phyloP scores from a whole-genome alignment of 805 yeast genomes.

The Nakazawaea ishiwadae region DNA sequence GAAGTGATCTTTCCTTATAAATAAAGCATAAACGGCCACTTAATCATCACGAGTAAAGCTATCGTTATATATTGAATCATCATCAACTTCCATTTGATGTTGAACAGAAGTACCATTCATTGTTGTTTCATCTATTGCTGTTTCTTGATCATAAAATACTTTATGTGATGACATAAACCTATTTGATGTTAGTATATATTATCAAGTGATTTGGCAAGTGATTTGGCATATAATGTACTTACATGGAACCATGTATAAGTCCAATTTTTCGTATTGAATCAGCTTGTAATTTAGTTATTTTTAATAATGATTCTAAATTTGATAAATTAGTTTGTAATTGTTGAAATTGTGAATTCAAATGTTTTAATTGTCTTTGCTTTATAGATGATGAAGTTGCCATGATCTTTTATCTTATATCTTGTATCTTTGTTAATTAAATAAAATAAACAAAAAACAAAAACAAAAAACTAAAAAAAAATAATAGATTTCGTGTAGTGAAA shows the following conservation, averaged over 20 bases:
- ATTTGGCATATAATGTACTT: conserved; percentile 9
- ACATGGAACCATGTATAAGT: conserved; percentile 35
- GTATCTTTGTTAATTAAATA: neutral
- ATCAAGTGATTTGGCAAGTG: no score
- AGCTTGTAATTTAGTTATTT: conserved; percentile 33
- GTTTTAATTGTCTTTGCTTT: conserved; percentile 29
- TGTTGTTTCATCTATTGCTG: conserved; percentile 2
- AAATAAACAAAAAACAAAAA: neutral
- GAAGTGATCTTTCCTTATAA: no score
- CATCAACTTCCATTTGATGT: neutral
- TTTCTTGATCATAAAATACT: conserved; percentile 11
- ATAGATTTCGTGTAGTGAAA: neutral
- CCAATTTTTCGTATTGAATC: conserved; percentile 35
- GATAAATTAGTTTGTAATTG: conserved; percentile 35
- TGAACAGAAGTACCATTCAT: neutral
- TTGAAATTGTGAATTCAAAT: conserved; percentile 27
- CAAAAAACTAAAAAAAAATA: neutral
- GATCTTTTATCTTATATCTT: neutral
- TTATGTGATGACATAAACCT: conserved; percentile 11
- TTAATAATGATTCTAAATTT: conserved; percentile 33
- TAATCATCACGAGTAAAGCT: no score
- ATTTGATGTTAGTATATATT: no score
- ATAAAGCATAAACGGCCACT: no score
- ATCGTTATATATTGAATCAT: conserved; percentile 1
- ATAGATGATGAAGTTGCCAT: conserved; percentile 12